phyloP scores from a whole-genome alignment of 1,139 yeast genomes.

The Diutina mesorugosa region DNA sequence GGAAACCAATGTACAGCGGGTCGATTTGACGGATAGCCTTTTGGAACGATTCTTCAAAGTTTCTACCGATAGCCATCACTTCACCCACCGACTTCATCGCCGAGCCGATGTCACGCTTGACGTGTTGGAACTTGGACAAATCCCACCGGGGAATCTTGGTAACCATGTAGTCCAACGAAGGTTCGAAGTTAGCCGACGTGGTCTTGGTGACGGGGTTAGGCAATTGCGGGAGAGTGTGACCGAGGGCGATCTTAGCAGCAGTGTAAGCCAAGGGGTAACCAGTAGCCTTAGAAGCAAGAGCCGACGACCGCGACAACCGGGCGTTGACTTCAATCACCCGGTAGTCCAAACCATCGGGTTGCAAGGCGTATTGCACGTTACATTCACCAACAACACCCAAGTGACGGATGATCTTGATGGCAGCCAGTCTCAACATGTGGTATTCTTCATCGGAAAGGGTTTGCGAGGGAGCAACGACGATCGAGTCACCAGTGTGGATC shows the following conservation, averaged over 20 bases:
- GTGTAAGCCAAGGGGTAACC: constrained; percentile 98
- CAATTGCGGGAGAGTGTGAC: constrained; percentile 86
- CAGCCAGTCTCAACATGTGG: constrained; percentile 96
- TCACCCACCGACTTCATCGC: constrained; percentile 99
- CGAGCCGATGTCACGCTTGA: constrained; percentile 83
- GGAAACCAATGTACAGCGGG: constrained; percentile 84
- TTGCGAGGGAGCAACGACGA: constrained; percentile 97
- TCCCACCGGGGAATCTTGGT: constrained; percentile 99
- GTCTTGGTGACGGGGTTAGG: constrained; percentile 96
- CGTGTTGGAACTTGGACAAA: constrained; percentile 87
- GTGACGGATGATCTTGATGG: constrained; percentile 93
- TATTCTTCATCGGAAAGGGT: constrained; percentile 94
- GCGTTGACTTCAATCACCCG: constrained; percentile 98
- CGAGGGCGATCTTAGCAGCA: constrained; percentile 94
- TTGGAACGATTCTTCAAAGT: constrained; percentile 94
- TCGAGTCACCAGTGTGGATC: constrained; percentile 97
- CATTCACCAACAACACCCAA: constrained; percentile 99
- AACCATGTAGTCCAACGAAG: constrained; percentile 91
- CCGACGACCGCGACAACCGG: constrained; percentile 92
- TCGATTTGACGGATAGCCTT: constrained; percentile 97
- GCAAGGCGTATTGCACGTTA: constrained; percentile 93
- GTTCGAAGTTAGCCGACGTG: constrained; percentile 94
- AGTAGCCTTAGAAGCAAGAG: constrained; percentile 95
- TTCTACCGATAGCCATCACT: constrained; percentile 98
- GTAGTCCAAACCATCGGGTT: constrained; percentile 90